A percentile compares a stretch with the other conserved stretches of the same genome.
Evolutionary conservation across 2,329 filamentous ascomycete genomes (phyloP).

Genomic region (Microsporum ferrugineum): DNA sequence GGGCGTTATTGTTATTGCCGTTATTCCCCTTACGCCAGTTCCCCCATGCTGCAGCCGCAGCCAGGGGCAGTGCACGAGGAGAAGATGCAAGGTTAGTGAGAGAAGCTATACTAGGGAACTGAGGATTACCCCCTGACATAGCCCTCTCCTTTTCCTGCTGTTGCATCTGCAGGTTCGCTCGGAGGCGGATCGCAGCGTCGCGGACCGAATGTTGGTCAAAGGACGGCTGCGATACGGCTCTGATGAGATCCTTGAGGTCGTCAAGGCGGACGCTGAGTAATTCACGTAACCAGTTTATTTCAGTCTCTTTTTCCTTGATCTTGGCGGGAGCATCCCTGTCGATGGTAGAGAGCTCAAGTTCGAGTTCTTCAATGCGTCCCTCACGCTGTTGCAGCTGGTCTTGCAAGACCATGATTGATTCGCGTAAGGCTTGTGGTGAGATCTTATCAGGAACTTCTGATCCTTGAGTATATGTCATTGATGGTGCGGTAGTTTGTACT

Average conservation of each 20-base stretch:
- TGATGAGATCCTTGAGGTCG: slow-evolving; percentile 85
- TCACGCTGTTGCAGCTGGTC: slow-evolving; percentile 95
- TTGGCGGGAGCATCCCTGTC: slow-evolving; percentile 71
- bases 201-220: slow-evolving; percentile 71
- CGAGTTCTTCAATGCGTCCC: slow-evolving; percentile 74
- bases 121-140: slow-evolving; percentile 52
- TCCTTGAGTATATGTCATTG: slow-evolving; percentile 34
- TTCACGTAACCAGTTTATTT: slow-evolving; percentile 90
- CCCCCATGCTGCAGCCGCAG: slow-evolving; percentile 91
- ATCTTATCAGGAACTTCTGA: slow-evolving; percentile 65
- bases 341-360: slow-evolving; percentile 54
- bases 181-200: slow-evolving; percentile 83
- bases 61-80: slow-evolving; percentile 66
- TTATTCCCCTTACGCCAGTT: slow-evolving; percentile 72
- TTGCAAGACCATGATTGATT: slow-evolving; percentile 92
- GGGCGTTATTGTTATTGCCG: slow-evolving; percentile 23
- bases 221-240: slow-evolving; percentile 58
- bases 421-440: slow-evolving; percentile 83
- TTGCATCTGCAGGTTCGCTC: slow-evolving; percentile 95
- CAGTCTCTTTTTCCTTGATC: slow-evolving; percentile 82
- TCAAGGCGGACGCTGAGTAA: slow-evolving; percentile 80
- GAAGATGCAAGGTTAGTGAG: slow-evolving; percentile 65
- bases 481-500: slow-evolving; percentile 37
- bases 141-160: slow-evolving; percentile 86
- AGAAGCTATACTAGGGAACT: slow-evolving; percentile 64